phyloP scores from a whole-genome alignment of 2,329 filamentous ascomycete species.

The Alternaria tenuissima region DNA sequence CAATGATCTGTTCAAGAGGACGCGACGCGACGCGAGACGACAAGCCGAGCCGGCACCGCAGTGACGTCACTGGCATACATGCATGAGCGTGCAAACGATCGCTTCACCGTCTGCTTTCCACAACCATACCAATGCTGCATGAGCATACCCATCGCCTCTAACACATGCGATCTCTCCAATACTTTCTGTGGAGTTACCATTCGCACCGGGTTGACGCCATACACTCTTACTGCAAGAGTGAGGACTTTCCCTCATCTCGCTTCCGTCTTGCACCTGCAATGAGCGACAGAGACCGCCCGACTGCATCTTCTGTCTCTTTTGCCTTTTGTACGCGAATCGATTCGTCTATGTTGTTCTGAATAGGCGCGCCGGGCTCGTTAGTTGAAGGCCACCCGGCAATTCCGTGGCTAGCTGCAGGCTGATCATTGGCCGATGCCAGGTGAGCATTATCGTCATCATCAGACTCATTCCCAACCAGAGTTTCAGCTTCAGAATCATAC shows the following conservation, averaged over 20 bases:
- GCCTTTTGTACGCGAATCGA: neutral
- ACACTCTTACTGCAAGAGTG: neutral
- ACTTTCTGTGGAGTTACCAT: neutral
- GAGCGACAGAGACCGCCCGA: neutral
- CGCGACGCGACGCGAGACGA: neutral
- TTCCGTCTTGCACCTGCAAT: neutral
- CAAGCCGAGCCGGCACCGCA: neutral
- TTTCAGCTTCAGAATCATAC: slow-evolving; percentile 11
- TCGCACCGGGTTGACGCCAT: neutral
- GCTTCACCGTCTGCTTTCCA: neutral
- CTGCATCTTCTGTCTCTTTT: neutral
- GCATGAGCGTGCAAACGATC: neutral
- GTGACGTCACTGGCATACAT: neutral
- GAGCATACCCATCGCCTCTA: neutral
- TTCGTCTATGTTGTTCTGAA: neutral
- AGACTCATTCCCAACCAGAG: slow-evolving; percentile 13
- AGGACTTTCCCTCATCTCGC: neutral
- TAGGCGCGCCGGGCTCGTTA: slow-evolving; percentile 3
- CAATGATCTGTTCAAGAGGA: neutral
- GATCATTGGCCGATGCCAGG: slow-evolving; percentile 1
- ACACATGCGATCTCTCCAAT: neutral
- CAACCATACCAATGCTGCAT: neutral
- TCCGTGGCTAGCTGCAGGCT: slow-evolving; percentile 6
- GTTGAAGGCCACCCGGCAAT: neutral
- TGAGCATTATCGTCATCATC: slow-evolving; percentile 8